Conservation (phyloP, 495 filamentous ascomycete genomes). For the Astrocystis sublimbata region DNA sequence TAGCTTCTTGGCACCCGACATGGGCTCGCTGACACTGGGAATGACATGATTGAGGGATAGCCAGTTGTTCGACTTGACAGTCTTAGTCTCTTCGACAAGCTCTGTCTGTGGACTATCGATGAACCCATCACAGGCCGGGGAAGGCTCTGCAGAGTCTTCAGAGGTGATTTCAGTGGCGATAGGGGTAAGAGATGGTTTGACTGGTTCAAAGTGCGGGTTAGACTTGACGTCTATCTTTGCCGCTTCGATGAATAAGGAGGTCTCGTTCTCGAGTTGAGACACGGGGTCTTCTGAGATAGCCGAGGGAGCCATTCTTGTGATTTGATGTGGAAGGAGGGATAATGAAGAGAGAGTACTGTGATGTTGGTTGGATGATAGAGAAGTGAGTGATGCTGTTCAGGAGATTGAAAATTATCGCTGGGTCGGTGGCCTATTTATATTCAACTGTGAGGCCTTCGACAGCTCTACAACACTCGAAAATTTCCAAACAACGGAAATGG, state of each 20-base stretch:
- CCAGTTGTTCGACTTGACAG: conserved; percentile 3
- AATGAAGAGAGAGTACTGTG: background rate
- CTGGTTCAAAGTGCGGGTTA: conserved; percentile 20
- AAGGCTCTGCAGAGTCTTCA: conserved; percentile 7
- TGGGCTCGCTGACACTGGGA: conserved; percentile 28
- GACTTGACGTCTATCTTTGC: conserved; percentile 15
- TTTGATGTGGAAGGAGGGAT: background rate
- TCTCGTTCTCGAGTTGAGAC: conserved; percentile 23
- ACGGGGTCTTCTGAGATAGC: conserved; percentile 16
- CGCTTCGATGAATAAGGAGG: conserved; percentile 20
- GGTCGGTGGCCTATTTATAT: conserved; percentile 13
- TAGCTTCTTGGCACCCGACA: conserved; percentile 49
- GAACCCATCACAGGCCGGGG: conserved; percentile 13
- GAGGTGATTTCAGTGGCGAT: conserved; percentile 19
- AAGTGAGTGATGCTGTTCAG: background rate
- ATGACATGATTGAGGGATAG: conserved; percentile 21
- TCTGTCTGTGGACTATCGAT: background rate
- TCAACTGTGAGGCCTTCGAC: background rate
- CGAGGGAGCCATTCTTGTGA: conserved; percentile 25
- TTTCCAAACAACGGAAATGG: background rate
- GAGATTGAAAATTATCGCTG: background rate
- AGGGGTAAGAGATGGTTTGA: conserved; percentile 18
- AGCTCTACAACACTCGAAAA: background rate
- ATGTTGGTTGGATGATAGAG: background rate
- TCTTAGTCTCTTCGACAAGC: background rate